These are phyloP conservation scores for Penicillium sp. DNA, from an alignment of 2,329 filamentous ascomycete genomes.

Conservation along the genomic window DNA sequence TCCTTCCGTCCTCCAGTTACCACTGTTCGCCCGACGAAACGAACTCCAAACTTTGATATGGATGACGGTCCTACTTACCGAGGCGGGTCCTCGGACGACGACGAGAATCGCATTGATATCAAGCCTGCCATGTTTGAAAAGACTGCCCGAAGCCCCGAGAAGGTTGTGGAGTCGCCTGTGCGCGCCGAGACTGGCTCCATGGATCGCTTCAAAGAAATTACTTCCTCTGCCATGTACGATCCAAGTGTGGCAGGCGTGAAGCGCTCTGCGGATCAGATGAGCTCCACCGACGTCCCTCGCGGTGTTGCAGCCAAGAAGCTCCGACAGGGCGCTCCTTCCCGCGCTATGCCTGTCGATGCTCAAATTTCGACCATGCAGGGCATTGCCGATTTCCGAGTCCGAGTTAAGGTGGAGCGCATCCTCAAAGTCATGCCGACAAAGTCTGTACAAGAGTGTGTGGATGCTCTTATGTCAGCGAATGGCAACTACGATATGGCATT, in stretches of 20 bases:
- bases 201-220: conserved; percentile 48
- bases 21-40: conserved; percentile 42
- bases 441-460: conserved; percentile 50
- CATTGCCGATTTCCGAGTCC: conserved; percentile 53
- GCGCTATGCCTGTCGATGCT: conserved; percentile 47
- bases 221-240: conserved; percentile 45
- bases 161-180: conserved; percentile 45
- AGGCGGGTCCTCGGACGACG: conserved; percentile 66
- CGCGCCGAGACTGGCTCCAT: conserved; percentile 27
- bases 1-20: conserved; percentile 59
- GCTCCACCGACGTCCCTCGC: conserved; percentile 35
- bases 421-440: conserved; percentile 49
- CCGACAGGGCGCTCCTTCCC: conserved; percentile 46
- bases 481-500: conserved; percentile 60
- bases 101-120: conserved; percentile 56
- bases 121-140: conserved; percentile 60
- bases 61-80: conserved; percentile 60
- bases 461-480: conserved; percentile 53
- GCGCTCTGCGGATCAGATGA: conserved; percentile 48
- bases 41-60: conserved; percentile 47
- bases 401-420: conserved; percentile 57
- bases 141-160: conserved; percentile 42
- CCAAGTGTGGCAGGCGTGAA: conserved; percentile 36
- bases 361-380: conserved; percentile 50
- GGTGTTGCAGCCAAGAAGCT: conserved; percentile 42